Evolutionary conservation across 2,329 filamentous ascomycete genomes (phyloP).

Genomic region (Colletotrichum plurivorum): DNA sequence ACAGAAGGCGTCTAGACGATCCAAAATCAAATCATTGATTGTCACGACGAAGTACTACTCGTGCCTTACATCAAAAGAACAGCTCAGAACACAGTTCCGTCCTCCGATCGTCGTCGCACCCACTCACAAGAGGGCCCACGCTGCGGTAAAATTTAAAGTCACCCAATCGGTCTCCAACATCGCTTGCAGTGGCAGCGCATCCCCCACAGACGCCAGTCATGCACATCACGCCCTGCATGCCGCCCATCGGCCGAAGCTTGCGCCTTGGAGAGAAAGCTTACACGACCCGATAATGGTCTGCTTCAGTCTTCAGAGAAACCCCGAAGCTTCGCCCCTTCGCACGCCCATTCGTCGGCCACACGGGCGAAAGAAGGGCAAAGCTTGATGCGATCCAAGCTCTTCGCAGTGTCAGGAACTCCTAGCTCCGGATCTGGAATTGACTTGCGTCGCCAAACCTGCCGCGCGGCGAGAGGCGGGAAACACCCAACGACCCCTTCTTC

Average conservation of each 20-base stretch:
- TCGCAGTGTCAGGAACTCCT: conserved; percentile 16
- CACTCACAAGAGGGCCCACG: conserved; percentile 1
- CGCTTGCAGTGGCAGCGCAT: conserved; percentile 27
- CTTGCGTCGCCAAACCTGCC: conserved; percentile 34
- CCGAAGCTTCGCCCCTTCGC: conserved; percentile 29
- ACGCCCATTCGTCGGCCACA: conserved; percentile 11
- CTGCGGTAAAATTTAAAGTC: conserved; percentile 27
- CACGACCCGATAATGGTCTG: conserved; percentile 17
- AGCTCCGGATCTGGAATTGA: conserved; percentile 29
- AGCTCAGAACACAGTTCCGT: conserved; percentile 21
- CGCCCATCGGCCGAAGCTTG: conserved; percentile 36
- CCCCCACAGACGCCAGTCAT: conserved; percentile 38
- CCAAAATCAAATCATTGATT: not conserved
- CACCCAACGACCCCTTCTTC: conserved; percentile 26
- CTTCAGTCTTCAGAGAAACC: conserved; percentile 28
- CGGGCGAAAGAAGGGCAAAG: conserved; percentile 28
- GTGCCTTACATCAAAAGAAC: not conserved
- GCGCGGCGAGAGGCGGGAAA: conserved; percentile 36
- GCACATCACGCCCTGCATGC: conserved; percentile 29
- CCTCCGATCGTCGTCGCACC: conserved; percentile 22
- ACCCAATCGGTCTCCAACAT: conserved; percentile 35
- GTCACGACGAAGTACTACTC: no score
- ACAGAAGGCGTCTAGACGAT: conserved; percentile 23
- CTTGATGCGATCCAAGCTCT: conserved; percentile 34
- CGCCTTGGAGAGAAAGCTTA: conserved; percentile 26